Evolutionary conservation across 768 basidiomycete genomes (phyloP).

Genomic region (Leccinellum rugosiceps): DNA sequence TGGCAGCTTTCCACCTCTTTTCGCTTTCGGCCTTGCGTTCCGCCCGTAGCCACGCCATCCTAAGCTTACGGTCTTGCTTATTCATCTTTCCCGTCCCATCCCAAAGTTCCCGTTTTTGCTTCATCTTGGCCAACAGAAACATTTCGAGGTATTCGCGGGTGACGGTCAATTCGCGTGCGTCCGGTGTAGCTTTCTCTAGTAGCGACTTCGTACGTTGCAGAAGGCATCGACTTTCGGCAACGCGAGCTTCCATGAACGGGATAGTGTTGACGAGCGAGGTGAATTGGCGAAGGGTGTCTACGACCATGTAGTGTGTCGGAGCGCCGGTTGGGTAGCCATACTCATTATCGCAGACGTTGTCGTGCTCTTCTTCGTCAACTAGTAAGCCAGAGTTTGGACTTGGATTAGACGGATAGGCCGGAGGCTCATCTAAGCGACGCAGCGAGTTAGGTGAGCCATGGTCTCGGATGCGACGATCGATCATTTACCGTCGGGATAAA

Average conservation of each 20-base stretch:
- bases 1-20: constrained; percentile 19
- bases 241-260: constrained; percentile 16
- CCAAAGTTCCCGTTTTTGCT: constrained; percentile 29
- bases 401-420: neutral
- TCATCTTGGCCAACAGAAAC: constrained; percentile 27
- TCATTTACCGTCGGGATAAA: constrained; percentile 8
- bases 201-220: constrained; percentile 13
- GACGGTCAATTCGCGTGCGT: constrained; percentile 17
- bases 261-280: constrained; percentile 21
- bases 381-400: neutral
- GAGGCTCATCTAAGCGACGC: constrained; percentile 8
- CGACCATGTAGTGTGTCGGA: constrained; percentile 22
- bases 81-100: constrained; percentile 29
- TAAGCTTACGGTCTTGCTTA: constrained; percentile 19
- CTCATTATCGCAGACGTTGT: neutral
- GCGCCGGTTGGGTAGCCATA: constrained; percentile 9
- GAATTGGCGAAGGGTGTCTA: constrained; percentile 28
- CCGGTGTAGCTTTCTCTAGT: constrained; percentile 15
- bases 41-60: constrained; percentile 25
- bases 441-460: neutral
- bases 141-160: constrained; percentile 28
- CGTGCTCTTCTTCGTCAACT: constrained; percentile 1
- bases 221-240: constrained; percentile 21
- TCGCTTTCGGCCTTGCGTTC: constrained; percentile 19
- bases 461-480: neutral